Evolutionary conservation across 176 grass and related monocot species (phyloP).

Genomic region (Aegilops bicornis): DNA sequence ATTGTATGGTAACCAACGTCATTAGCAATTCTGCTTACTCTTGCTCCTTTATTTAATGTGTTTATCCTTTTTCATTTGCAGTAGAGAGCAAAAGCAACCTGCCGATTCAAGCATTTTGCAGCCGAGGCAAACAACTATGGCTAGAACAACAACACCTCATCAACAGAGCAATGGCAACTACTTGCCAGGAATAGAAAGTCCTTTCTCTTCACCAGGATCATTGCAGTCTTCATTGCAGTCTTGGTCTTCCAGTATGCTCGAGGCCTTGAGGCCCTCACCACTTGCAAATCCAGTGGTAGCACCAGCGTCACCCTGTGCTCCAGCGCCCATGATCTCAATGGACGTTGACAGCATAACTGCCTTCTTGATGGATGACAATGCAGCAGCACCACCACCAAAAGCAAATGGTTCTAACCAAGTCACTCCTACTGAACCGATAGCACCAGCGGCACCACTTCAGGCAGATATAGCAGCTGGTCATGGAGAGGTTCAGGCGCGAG

Average conservation of each 20-base stretch:
- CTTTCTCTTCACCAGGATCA: background rate
- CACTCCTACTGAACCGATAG: background rate
- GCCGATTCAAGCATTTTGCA: background rate
- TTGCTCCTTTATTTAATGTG: background rate
- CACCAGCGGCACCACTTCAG: background rate
- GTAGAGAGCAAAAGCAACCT: constrained; percentile 4
- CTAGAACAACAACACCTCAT: background rate
- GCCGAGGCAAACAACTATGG: background rate
- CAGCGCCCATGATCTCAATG: background rate
- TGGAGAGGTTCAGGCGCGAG: background rate
- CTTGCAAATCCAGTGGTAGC: background rate
- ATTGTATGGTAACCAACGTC: background rate
- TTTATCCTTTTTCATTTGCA: background rate
- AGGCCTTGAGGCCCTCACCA: background rate
- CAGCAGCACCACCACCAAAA: background rate
- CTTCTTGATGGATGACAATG: background rate
- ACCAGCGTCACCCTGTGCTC: background rate
- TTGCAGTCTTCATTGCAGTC: constrained; percentile 12
- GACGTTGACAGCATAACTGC: background rate
- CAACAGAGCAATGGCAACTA: background rate
- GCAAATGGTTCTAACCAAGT: background rate
- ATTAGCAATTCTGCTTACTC: background rate
- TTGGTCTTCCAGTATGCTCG: background rate
- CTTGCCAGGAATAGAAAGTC: background rate
- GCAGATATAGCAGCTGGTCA: background rate